Evolutionary conservation across 805 yeast species (phyloP).

Genomic region (Pichia manshurica): DNA sequence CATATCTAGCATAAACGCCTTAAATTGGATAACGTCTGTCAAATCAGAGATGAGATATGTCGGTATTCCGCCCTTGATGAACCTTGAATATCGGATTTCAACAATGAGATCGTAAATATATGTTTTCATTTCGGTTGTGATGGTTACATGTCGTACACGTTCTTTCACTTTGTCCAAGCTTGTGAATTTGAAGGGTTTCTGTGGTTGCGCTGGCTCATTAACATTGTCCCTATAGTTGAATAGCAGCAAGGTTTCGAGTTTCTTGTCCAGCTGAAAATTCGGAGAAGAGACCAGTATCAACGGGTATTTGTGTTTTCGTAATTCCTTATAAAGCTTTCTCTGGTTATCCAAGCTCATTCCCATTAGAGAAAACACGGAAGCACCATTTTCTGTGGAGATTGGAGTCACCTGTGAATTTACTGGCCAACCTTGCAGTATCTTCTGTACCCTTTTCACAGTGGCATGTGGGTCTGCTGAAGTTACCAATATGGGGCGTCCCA

Average conservation of each 20-base stretch:
- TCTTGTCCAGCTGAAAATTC: neutral
- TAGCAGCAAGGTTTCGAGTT: slow-evolving; percentile 1
- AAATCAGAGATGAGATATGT: slow-evolving; percentile 41
- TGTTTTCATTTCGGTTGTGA: slow-evolving; percentile 45
- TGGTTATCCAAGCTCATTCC: neutral
- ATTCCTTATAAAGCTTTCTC: neutral
- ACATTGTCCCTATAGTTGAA: slow-evolving; percentile 4
- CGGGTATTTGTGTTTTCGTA: slow-evolving; percentile 5
- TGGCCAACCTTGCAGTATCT: slow-evolving; percentile 1
- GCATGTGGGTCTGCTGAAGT: neutral
- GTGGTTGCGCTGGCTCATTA: neutral
- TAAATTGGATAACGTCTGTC: slow-evolving; percentile 32
- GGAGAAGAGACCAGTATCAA: slow-evolving; percentile 2
- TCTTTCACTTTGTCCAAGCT: neutral
- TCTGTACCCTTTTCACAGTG: neutral
- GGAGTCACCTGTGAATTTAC: slow-evolving; percentile 1
- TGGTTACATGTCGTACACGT: slow-evolving; percentile 8
- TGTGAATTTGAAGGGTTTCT: neutral
- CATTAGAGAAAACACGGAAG: neutral
- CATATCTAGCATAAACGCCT: slow-evolving; percentile 38
- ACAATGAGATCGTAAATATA: slow-evolving; percentile 54
- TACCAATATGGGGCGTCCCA: slow-evolving; percentile 4
- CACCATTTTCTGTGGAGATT: neutral
- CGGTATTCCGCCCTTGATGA: slow-evolving; percentile 48
- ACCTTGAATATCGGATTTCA: slow-evolving; percentile 48